Evolutionary conservation across 2,329 filamentous ascomycete species (phyloP).

Genomic region (Neocatenulostroma microsporum): DNA sequence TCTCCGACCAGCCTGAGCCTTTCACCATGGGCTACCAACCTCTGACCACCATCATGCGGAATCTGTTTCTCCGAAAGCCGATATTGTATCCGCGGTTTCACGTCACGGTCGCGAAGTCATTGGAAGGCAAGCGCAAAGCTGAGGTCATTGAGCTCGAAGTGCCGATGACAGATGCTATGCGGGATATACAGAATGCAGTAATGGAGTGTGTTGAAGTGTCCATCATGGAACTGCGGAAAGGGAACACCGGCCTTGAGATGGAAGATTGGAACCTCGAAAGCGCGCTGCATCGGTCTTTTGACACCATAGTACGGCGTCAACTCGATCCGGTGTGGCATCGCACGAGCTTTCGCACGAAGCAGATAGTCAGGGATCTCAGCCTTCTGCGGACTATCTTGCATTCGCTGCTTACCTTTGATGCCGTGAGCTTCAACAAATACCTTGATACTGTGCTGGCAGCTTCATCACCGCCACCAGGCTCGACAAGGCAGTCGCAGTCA

Average conservation of each 20-base stretch:
- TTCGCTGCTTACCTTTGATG: conserved; percentile 73
- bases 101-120: conserved; percentile 74
- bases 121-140: conserved; percentile 86
- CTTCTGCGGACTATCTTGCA: conserved; percentile 77
- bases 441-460: conserved; percentile 90
- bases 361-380: conserved; percentile 84
- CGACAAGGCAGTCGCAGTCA: conserved; percentile 78
- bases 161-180: conserved; percentile 91
- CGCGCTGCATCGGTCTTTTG: conserved; percentile 85
- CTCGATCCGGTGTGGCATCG: conserved; percentile 96
- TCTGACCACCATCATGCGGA: conserved; percentile 82
- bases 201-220: conserved; percentile 94
- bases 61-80: conserved; percentile 79
- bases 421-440: conserved; percentile 85
- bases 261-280: conserved; percentile 96
- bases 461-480: conserved; percentile 79
- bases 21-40: conserved; percentile 85
- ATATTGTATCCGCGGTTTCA: conserved; percentile 93
- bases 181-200: conserved; percentile 84
- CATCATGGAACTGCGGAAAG: conserved; percentile 87
- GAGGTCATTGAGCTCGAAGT: conserved; percentile 97
- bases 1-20: conserved; percentile 86
- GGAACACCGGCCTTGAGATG: conserved; percentile 83
- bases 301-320: conserved; percentile 77
- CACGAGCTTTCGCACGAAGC: conserved; percentile 87